Evolutionary conservation across 768 basidiomycete species (phyloP).

Genomic region (Lentinula raphanica): DNA sequence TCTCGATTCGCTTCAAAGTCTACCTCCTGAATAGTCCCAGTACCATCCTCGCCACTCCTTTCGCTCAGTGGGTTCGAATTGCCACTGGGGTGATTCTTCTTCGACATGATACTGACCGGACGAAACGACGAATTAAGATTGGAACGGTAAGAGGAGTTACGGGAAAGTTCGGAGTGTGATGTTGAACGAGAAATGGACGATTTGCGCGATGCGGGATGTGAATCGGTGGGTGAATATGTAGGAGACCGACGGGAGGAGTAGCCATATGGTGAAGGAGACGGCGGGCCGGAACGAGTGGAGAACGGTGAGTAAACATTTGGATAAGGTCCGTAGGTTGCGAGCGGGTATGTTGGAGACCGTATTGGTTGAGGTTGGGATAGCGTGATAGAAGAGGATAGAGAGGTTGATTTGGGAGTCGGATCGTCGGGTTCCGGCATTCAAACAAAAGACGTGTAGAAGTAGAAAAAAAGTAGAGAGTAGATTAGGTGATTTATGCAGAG

Average conservation of each 20-base stretch:
- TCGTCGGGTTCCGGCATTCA: neutral
- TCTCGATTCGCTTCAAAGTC: neutral
- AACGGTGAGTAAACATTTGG: slow-evolving; percentile 5
- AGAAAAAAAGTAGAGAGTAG: too few species aligned
- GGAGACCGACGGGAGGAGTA: neutral
- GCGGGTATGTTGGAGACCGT: neutral
- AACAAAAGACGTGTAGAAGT: neutral
- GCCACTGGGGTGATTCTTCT: neutral
- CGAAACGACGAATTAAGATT: neutral
- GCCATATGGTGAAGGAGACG: neutral
- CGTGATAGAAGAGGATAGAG: neutral
- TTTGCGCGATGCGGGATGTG: neutral
- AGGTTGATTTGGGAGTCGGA: neutral
- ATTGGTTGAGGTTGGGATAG: neutral
- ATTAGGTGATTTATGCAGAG: too few species aligned
- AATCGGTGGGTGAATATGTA: neutral
- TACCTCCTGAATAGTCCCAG: neutral
- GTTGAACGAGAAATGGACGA: neutral
- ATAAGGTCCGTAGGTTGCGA: neutral
- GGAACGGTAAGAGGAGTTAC: neutral
- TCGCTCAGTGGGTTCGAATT: too few species aligned
- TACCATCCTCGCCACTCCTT: neutral
- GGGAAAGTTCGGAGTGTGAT: neutral
- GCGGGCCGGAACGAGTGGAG: neutral
- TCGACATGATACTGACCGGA: slow-evolving; percentile 4